Evolutionary conservation across 805 yeast species (phyloP), one percentile per base, ranked within the genome.

Genomic region (Huiozyma naganishii): DNA sequence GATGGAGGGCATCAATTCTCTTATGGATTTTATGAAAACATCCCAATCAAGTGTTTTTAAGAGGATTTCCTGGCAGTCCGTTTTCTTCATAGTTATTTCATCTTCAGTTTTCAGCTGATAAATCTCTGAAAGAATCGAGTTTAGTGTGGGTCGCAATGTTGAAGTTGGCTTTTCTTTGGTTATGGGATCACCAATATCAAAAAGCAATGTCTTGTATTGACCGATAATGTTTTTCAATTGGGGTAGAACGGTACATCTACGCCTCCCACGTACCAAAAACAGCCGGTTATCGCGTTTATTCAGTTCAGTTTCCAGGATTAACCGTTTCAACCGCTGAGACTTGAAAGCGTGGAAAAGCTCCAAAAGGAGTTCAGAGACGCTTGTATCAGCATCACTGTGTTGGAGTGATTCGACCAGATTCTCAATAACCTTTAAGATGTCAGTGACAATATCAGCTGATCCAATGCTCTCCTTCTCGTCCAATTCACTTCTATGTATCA

Each of bases 381-480:
- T 62, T 9, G 72, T 68, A 54, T 84, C 95, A 0, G 80, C 83
- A 44, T 80, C 86, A 23, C 77, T 77, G 57, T 81, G 81, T 32
- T 76, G 69, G 12, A 84, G 63, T 1, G 90, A 77, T 23, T 76
- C 76, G 4, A 77, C 63, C 46, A 88, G 64, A 55, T 85, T 90
- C 42, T 77, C 83, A 27, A 83, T 54, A 0, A 72, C 65, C 44
- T 61, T 64, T 35, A 67, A 51, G 53, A 77, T 61, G 9, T 72
- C 61, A 46, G 71, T 72, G 35, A 60, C 61, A 60, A 73, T 41
- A 62, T 55, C 54, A 57, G 69, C 42, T 53, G 67, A 46, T 44
- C 53, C 54, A 63, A 50, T 47, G 4, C 42, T 7, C 33, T 30
- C 33, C 33, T 11, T 30, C 38, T 48, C n/a, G 45, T 48, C 56